phyloP scores from a whole-genome alignment of 208 protist genomes.

The Wallacemonas collosoma region DNA sequence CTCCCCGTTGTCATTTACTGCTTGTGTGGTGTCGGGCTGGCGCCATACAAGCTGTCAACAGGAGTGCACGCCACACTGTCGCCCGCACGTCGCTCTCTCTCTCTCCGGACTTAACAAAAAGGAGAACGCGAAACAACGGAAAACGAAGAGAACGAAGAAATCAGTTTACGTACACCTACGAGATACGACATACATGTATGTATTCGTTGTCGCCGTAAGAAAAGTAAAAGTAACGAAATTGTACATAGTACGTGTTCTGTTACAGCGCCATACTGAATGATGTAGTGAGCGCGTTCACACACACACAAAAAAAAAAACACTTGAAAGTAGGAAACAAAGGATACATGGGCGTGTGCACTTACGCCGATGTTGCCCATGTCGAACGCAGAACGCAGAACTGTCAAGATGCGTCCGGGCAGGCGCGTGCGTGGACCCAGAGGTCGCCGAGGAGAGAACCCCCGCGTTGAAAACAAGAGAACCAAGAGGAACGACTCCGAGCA shows the following conservation, averaged over 20 bases:
- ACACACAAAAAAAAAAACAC: conserved; percentile 2
- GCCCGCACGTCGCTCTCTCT: background rate
- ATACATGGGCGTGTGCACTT: too few relatives aligned
- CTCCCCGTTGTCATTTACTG: background rate
- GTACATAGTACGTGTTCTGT: background rate
- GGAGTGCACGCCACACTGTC: background rate
- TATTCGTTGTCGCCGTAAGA: background rate
- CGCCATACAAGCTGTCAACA: background rate
- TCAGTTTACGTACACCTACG: background rate
- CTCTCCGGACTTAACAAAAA: too few relatives aligned
- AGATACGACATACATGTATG: background rate
- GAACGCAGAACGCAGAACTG: too few relatives aligned
- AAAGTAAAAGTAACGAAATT: conserved; percentile 9
- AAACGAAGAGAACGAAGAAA: background rate
- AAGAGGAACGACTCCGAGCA: too few relatives aligned
- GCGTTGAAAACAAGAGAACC: too few relatives aligned
- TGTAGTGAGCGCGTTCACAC: conserved; percentile 6
- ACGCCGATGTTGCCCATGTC: too few relatives aligned
- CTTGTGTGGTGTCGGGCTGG: conserved; percentile 14
- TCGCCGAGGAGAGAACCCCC: too few relatives aligned
- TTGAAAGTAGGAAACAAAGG: background rate
- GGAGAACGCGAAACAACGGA: background rate
- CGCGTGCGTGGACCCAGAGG: too few relatives aligned
- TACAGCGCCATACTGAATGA: background rate
- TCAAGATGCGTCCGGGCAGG: too few relatives aligned